These are phyloP conservation scores for Stagonosporopsis cucurbitacearum DNA, from an alignment of 2,329 filamentous ascomycete genomes.

Conservation along the genomic window DNA sequence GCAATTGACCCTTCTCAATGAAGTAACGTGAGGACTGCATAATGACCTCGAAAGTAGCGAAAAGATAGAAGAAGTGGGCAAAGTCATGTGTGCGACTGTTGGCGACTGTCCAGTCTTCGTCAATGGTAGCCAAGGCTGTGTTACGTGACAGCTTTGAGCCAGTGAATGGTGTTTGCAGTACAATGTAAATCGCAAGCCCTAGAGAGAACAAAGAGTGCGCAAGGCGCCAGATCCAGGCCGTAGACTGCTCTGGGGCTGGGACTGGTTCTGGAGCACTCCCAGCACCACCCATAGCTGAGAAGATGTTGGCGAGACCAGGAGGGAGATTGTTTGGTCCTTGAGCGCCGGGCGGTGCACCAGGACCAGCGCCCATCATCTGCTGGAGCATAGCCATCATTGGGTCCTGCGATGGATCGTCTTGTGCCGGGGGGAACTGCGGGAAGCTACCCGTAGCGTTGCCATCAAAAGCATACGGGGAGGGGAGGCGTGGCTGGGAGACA, in stretches of 20 bases:
- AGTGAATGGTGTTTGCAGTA: slow-evolving; percentile 70
- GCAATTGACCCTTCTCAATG: slow-evolving; percentile 66
- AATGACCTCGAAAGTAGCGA: slow-evolving; percentile 76
- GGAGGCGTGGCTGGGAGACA: slow-evolving; percentile 52
- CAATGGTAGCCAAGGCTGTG: slow-evolving; percentile 55
- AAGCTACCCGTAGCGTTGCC: slow-evolving; percentile 27
- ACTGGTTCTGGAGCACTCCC: slow-evolving; percentile 40
- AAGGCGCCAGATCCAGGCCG: slow-evolving; percentile 70
- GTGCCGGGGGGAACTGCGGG: slow-evolving; percentile 21
- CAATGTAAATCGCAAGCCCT: slow-evolving; percentile 72
- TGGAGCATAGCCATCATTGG: slow-evolving; percentile 78
- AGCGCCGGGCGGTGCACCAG: slow-evolving; percentile 44
- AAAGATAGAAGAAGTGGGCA: slow-evolving; percentile 76
- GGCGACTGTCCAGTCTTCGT: slow-evolving; percentile 40
- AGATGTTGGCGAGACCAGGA: slow-evolving; percentile 52
- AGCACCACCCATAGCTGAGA: slow-evolving; percentile 53
- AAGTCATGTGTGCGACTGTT: slow-evolving; percentile 50
- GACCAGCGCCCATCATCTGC: slow-evolving; percentile 67
- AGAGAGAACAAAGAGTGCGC: slow-evolving; percentile 76
- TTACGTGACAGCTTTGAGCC: slow-evolving; percentile 67
- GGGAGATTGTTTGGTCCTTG: slow-evolving; percentile 45
- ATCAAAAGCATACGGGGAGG: slow-evolving; percentile 44
- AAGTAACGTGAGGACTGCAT: slow-evolving; percentile 75
- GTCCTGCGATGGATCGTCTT: slow-evolving; percentile 56
- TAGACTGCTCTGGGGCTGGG: slow-evolving; percentile 51